phyloP scores from a whole-genome alignment of 495 filamentous ascomycete genomes.

The Penicillium simplicissimum region DNA sequence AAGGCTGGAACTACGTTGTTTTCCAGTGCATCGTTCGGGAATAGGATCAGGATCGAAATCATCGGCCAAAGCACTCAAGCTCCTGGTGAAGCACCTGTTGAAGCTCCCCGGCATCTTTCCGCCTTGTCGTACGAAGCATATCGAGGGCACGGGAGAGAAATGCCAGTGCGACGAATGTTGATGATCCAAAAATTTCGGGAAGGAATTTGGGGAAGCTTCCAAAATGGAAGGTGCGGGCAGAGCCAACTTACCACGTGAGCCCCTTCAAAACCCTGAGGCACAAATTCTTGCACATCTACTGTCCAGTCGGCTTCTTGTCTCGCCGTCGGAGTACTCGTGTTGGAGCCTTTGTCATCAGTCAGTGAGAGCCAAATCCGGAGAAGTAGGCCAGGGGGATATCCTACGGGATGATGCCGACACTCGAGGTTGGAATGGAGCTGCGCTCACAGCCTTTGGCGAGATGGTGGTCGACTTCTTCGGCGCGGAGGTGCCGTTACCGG shows the following conservation, averaged over 20 bases:
- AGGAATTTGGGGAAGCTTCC: neutral
- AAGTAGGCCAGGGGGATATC: slow-evolving; percentile 11
- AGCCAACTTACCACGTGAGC: slow-evolving; percentile 58
- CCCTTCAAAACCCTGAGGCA: slow-evolving; percentile 72
- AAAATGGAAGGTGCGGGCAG: slow-evolving; percentile 16
- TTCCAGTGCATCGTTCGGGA: neutral
- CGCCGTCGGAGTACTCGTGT: slow-evolving; percentile 49
- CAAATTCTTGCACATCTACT: slow-evolving; percentile 72
- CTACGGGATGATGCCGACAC: slow-evolving; percentile 43
- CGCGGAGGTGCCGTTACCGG: slow-evolving; percentile 46
- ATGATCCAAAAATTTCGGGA: neutral
- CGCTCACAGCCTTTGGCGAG: slow-evolving; percentile 83
- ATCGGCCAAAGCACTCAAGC: slow-evolving; percentile 27
- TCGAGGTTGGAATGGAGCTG: slow-evolving; percentile 87
- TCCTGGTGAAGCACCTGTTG: slow-evolving; percentile 11
- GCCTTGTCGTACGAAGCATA: too few relatives aligned
- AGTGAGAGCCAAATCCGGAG: slow-evolving; percentile 18
- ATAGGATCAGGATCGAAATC: slow-evolving; percentile 18
- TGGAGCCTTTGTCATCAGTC: slow-evolving; percentile 40
- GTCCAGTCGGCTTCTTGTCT: slow-evolving; percentile 59
- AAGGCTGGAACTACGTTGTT: slow-evolving; percentile 10
- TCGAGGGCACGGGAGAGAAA: neutral
- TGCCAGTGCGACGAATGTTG: neutral
- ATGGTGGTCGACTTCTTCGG: slow-evolving; percentile 67
- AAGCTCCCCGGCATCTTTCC: slow-evolving; percentile 12